These are phyloP conservation scores for Aureobasidium namibiae DNA, from an alignment of 2,329 filamentous ascomycete genomes.

Conservation along the genomic window DNA sequence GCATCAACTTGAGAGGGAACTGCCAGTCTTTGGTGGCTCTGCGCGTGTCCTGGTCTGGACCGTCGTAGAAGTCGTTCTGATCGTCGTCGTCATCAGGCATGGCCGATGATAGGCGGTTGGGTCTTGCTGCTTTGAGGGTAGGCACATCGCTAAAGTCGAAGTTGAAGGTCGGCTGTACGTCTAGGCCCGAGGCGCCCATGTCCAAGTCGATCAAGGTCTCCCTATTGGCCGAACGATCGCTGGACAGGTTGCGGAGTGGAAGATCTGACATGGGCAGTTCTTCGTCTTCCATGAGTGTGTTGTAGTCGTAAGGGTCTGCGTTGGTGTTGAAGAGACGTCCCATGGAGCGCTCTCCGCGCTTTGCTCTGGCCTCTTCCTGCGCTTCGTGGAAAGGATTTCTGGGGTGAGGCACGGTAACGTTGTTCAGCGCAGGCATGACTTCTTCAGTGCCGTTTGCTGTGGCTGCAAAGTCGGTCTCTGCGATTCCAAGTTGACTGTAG, in stretches of 20 bases:
- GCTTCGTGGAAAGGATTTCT: constrained; percentile 14
- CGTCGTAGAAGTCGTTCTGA: constrained; percentile 31
- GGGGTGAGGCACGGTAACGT: constrained; percentile 7
- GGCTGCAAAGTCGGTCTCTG: constrained; percentile 18
- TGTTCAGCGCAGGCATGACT: background rate
- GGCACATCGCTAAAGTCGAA: constrained; percentile 42
- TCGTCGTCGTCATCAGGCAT: constrained; percentile 35
- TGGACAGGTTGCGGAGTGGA: constrained; percentile 37
- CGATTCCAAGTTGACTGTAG: constrained; percentile 25
- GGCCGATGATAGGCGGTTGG: constrained; percentile 31
- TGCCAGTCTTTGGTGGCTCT: constrained; percentile 38
- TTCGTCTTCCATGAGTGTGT: constrained; percentile 27
- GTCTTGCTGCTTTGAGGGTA: constrained; percentile 49
- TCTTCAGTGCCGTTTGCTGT: background rate
- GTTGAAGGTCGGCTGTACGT: constrained; percentile 39
- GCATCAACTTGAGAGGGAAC: constrained; percentile 38
- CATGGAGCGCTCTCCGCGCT: constrained; percentile 48
- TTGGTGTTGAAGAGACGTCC: constrained; percentile 50
- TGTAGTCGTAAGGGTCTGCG: constrained; percentile 50
- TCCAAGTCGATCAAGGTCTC: constrained; percentile 52
- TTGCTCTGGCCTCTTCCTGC: constrained; percentile 46
- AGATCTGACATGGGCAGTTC: constrained; percentile 45
- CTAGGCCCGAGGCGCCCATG: constrained; percentile 41
- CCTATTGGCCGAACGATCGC: constrained; percentile 34
- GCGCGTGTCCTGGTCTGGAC: constrained; percentile 25